These are phyloP conservation scores for Quercus aquifolioides DNA, from an alignment of 306 rosid species.

Conservation along the genomic window DNA sequence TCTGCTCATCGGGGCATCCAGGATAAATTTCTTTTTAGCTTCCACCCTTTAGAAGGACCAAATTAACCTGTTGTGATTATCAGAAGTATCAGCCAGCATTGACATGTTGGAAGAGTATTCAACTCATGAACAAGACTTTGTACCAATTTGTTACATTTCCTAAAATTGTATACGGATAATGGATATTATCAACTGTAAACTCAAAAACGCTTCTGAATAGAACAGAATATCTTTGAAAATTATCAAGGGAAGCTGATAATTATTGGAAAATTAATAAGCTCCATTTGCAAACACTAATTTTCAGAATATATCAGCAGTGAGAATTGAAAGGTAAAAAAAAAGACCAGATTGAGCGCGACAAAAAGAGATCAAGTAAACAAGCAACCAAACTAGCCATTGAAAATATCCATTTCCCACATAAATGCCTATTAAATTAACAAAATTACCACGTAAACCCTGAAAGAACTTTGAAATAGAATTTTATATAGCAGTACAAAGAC, in stretches of 20 bases:
- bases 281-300: background rate
- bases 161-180: background rate
- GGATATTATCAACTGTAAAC: background rate
- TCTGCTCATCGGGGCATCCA: slow-evolving; percentile 83
- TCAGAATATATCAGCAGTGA: background rate
- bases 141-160: background rate
- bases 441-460: background rate
- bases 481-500: background rate
- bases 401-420: background rate
- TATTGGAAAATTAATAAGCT: background rate
- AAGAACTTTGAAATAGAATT: background rate
- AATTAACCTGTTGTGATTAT: slow-evolving; percentile 24
- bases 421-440: background rate
- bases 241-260: background rate
- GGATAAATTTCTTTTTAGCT: slow-evolving; percentile 28
- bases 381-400: background rate
- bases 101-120: background rate
- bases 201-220: background rate
- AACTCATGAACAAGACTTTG: background rate
- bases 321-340: background rate
- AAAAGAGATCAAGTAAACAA: background rate
- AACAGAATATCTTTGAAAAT: background rate
- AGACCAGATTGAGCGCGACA: background rate
- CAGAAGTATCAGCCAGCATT: background rate
- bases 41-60: slow-evolving; percentile 50